Percentiles rank a stretch among this genome's conserved stretches.
phyloP scores from a whole-genome alignment of 495 filamentous ascomycete species.

The Neurospora sp. region DNA sequence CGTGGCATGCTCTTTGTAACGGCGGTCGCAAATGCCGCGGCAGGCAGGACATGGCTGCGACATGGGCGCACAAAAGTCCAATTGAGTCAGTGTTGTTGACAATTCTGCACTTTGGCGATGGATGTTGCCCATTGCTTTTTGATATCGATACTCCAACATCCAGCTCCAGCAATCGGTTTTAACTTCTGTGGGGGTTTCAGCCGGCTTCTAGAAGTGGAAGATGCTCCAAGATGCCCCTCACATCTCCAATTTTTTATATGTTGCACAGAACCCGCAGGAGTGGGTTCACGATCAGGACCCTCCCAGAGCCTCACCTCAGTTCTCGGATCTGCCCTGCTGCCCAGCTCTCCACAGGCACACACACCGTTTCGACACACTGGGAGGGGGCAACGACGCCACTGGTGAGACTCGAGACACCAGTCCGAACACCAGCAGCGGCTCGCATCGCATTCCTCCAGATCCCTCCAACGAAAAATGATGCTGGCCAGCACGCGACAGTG shows the following conservation, averaged over 20 bases:
- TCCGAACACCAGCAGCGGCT: neutral
- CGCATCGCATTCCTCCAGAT: neutral
- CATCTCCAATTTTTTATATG: constrained; percentile 23
- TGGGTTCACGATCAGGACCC: constrained; percentile 30
- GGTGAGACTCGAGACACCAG: neutral
- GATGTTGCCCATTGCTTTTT: constrained; percentile 5
- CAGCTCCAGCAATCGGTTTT: neutral
- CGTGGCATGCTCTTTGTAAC: constrained; percentile 18
- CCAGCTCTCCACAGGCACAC: constrained; percentile 19
- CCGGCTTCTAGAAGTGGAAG: constrained; percentile 15
- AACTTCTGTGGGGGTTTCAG: neutral
- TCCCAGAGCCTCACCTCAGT: constrained; percentile 29
- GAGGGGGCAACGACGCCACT: constrained; percentile 16
- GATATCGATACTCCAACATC: constrained; percentile 5
- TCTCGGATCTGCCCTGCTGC: constrained; percentile 17
- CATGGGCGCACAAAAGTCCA: neutral
- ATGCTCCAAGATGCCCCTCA: constrained; percentile 17
- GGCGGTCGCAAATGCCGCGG: constrained; percentile 1
- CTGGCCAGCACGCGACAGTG: neutral
- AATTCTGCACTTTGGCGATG: neutral
- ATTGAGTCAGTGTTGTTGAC: neutral
- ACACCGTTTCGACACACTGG: constrained; percentile 13
- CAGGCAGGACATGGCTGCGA: neutral
- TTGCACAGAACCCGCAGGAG: constrained; percentile 30
- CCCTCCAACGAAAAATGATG: neutral